Percentiles rank a stretch among this genome's conserved stretches.
These are phyloP conservation scores for Ophiostoma sp. DNA, from an alignment of 2,329 filamentous ascomycete genomes.

Conservation along the genomic window DNA sequence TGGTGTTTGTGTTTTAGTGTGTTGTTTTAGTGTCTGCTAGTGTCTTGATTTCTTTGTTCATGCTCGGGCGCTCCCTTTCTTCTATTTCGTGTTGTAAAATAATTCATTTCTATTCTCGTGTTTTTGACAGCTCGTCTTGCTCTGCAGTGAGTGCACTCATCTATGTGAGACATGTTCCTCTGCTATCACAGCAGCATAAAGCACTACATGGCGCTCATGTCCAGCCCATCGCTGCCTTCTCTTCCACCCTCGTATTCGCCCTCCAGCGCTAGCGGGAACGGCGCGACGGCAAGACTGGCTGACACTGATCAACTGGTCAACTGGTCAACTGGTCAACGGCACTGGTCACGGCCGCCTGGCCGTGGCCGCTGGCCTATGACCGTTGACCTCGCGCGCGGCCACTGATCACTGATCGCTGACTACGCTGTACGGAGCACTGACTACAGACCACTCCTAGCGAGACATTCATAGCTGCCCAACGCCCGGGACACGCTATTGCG, in stretches of 20 bases:
- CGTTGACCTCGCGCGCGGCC: not conserved
- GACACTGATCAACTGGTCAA: not conserved
- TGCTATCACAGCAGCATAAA: too few species aligned
- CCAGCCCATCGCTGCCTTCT: too few species aligned
- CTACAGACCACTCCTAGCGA: not conserved
- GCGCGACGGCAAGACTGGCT: not conserved
- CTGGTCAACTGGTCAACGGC: not conserved
- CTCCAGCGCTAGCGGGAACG: not conserved
- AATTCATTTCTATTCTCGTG: not conserved
- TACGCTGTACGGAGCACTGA: too few species aligned
- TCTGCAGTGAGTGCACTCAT: not conserved
- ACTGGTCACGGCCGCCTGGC: not conserved
- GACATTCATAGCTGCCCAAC: slow-evolving; percentile 4
- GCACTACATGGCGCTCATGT: too few species aligned
- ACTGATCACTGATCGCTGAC: too few species aligned
- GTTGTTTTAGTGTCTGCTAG: not conserved
- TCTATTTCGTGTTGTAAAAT: not conserved
- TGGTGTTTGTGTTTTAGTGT: not conserved
- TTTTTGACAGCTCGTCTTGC: not conserved
- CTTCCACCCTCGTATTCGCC: not conserved
- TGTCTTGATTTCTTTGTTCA: not conserved
- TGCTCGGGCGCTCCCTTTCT: not conserved
- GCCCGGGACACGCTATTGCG: not conserved
- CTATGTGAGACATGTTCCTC: not conserved
- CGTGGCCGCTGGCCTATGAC: not conserved